Percentiles rank a stretch among this genome's conserved stretches.
Conservation (phyloP, 129 eudicot species). For the Smallanthus sonchifolius region DNA sequence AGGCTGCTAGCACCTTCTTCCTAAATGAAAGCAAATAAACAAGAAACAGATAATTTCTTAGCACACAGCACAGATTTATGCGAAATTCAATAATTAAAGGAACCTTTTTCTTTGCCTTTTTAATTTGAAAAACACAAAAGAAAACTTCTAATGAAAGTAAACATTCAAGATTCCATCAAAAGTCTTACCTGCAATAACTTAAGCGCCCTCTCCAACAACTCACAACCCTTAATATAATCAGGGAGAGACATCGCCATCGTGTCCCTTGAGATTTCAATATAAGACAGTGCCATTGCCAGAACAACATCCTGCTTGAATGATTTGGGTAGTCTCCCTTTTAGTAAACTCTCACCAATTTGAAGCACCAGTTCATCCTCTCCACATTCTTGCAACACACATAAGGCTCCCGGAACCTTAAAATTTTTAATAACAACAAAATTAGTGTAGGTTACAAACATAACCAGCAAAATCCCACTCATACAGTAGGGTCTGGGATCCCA, state of each 20-base stretch:
- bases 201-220: constrained; percentile 77
- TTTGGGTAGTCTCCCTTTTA: constrained; percentile 83
- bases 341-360: constrained; percentile 72
- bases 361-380: constrained; percentile 88
- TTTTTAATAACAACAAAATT: neutral
- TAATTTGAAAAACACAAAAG: neutral
- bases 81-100: neutral
- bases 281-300: constrained; percentile 91
- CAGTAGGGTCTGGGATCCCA: no score
- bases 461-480: no score
- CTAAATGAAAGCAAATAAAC: constrained; percentile 34
- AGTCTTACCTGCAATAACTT: constrained; percentile 69
- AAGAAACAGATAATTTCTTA: neutral
- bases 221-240: constrained; percentile 83
- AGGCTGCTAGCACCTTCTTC: constrained; percentile 99
- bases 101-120: neutral
- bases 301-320: constrained; percentile 95
- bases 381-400: constrained; percentile 89
- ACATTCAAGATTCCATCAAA: neutral
- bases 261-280: constrained; percentile 85
- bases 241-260: constrained; percentile 90
- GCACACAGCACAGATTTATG: neutral
- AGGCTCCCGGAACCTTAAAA: constrained; percentile 85
- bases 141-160: neutral
- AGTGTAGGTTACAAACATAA: neutral